Evolutionary conservation across 2,329 filamentous ascomycete genomes (phyloP).

Genomic region (Calonectria naviculata): DNA sequence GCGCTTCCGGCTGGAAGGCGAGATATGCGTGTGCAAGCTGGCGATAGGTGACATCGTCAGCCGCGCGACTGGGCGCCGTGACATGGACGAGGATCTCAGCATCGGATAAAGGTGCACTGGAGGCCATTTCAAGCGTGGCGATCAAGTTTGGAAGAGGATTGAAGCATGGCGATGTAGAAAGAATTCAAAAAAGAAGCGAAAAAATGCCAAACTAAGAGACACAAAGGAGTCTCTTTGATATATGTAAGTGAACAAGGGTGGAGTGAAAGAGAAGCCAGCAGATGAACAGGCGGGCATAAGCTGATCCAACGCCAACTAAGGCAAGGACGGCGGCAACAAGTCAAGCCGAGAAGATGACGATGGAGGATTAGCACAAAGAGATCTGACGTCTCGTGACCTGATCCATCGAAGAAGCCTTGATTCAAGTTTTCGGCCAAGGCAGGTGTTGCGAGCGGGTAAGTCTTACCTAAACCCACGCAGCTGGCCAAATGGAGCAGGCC

Average conservation of each 20-base stretch:
- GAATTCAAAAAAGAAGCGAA: background rate
- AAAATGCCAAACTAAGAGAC: background rate
- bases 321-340: background rate
- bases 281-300: background rate
- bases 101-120: conserved; percentile 39
- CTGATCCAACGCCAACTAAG: background rate
- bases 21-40: conserved; percentile 63
- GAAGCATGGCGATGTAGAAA: conserved; percentile 36
- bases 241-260: background rate
- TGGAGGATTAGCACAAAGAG: background rate
- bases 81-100: conserved; percentile 68
- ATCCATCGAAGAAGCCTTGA: background rate
- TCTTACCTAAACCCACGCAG: background rate
- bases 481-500: background rate
- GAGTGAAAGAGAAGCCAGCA: background rate
- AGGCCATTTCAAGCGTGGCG: conserved; percentile 38
- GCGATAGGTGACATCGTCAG: conserved; percentile 62
- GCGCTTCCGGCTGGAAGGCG: conserved; percentile 52
- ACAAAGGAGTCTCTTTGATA: conserved; percentile 14
- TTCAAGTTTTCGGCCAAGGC: background rate
- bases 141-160: conserved; percentile 11
- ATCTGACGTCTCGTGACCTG: conserved; percentile 2
- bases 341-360: background rate
- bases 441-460: background rate
- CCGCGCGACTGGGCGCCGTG: conserved; percentile 59